Evolutionary conservation across 768 basidiomycete genomes (phyloP).

Genomic region (Multifurca ochricompacta): DNA sequence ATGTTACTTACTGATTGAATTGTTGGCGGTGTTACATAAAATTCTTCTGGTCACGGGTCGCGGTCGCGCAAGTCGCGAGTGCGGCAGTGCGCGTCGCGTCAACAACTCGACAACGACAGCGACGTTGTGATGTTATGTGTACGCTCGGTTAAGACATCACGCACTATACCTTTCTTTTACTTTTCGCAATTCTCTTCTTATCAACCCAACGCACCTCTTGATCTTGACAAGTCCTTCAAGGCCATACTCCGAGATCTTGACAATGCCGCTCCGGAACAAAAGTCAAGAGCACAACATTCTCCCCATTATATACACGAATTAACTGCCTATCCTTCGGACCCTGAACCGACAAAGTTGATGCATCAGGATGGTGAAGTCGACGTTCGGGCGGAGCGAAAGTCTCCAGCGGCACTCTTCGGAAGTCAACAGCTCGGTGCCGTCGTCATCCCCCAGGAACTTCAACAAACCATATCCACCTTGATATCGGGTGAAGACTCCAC

Average conservation of each 20-base stretch:
- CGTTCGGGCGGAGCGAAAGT: constrained; percentile 45
- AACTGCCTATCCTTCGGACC: constrained; percentile 38
- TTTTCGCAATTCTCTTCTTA: constrained; percentile 28
- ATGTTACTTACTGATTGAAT: too few relatives aligned
- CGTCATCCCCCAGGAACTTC: constrained; percentile 64
- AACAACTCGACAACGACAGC: not conserved
- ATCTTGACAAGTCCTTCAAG: constrained; percentile 59
- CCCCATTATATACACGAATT: constrained; percentile 40
- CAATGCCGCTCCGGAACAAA: constrained; percentile 42
- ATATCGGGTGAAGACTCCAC: constrained; percentile 47
- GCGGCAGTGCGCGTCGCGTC: not conserved
- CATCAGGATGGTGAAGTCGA: constrained; percentile 30
- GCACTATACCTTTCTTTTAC: not conserved
- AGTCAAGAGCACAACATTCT: constrained; percentile 16
- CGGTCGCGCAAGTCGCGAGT: too few relatives aligned
- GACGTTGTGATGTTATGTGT: constrained; percentile 11
- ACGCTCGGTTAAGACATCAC: constrained; percentile 6
- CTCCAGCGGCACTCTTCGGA: constrained; percentile 78
- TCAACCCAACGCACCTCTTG: constrained; percentile 51
- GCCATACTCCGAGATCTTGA: constrained; percentile 60
- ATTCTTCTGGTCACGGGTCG: too few relatives aligned
- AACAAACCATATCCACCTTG: constrained; percentile 53
- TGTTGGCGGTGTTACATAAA: constrained; percentile 12
- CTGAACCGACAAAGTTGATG: constrained; percentile 24
- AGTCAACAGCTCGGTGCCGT: constrained; percentile 65